Conservation (phyloP, 495 filamentous ascomycete genomes). For the Xylaria cubensis region DNA sequence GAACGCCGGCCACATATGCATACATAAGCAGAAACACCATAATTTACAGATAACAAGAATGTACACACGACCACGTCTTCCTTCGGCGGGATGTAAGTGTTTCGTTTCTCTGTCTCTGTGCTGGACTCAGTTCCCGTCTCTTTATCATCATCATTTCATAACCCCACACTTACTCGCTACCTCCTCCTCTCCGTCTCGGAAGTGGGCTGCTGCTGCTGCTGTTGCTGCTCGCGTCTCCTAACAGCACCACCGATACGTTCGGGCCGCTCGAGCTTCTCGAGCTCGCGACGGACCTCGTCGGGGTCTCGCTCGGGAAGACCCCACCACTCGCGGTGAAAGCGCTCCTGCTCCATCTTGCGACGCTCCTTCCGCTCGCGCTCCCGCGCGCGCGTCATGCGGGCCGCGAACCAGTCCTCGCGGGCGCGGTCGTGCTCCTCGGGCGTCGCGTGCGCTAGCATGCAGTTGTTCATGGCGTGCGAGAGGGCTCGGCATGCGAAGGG, state of each 20-base stretch:
- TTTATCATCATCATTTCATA: too few species aligned
- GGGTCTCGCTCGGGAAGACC: slow-evolving; percentile 58
- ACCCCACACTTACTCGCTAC: slow-evolving; percentile 16
- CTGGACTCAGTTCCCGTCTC: neutral
- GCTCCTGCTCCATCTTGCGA: slow-evolving; percentile 61
- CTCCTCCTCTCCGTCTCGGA: neutral
- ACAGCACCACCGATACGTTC: slow-evolving; percentile 49
- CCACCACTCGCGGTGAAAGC: slow-evolving; percentile 67
- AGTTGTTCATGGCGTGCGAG: slow-evolving; percentile 86
- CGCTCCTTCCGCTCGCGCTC: slow-evolving; percentile 67
- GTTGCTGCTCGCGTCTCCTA: slow-evolving; percentile 11
- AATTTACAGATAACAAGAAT: slow-evolving; percentile 4
- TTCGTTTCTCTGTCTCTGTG: neutral
- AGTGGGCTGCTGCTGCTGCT: neutral
- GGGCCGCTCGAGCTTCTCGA: slow-evolving; percentile 45
- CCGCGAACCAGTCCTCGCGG: slow-evolving; percentile 91
- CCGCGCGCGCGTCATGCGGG: slow-evolving; percentile 67
- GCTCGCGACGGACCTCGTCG: slow-evolving; percentile 44
- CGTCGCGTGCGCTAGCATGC: slow-evolving; percentile 87
- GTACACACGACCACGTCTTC: slow-evolving; percentile 10
- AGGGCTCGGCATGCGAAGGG: slow-evolving; percentile 82
- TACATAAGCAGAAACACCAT: slow-evolving; percentile 19
- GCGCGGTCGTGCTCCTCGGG: slow-evolving; percentile 85
- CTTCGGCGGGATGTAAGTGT: neutral
- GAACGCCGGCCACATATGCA: slow-evolving; percentile 36